Evolutionary conservation across 2,329 filamentous ascomycete genomes (phyloP).

Genomic region (Xylariaceae sp.): DNA sequence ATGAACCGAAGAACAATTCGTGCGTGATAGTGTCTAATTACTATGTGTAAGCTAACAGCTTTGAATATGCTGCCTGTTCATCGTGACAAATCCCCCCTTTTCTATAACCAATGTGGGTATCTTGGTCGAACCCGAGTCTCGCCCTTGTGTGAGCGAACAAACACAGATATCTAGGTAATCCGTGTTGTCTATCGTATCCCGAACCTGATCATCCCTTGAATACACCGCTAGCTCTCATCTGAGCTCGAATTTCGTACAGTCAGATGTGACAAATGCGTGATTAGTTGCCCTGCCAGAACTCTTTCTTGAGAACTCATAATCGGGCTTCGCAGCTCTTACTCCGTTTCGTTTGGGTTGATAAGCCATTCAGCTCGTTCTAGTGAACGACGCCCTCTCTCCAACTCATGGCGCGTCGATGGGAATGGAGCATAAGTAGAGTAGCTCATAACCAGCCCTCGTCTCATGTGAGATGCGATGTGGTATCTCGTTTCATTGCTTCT

Average conservation of each 20-base stretch:
- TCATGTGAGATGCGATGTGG: background rate
- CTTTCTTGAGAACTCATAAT: background rate
- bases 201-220: background rate
- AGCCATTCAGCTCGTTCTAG: background rate
- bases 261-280: background rate
- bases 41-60: background rate
- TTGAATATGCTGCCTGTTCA: background rate
- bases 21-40: background rate
- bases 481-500: constrained; percentile 21
- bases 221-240: background rate
- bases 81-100: background rate
- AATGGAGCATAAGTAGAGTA: background rate
- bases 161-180: constrained; percentile 1
- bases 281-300: background rate
- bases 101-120: constrained; percentile 2
- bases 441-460: background rate
- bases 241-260: background rate
- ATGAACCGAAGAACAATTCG: background rate
- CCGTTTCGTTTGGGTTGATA: background rate
- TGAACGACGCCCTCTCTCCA: background rate
- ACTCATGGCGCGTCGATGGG: background rate
- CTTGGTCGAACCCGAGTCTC: background rate
- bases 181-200: constrained; percentile 4
- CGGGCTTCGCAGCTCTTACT: background rate
- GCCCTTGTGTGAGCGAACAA: background rate